Evolutionary conservation across 805 yeast genomes (phyloP).

Genomic region (Ogataea zsoltii): DNA sequence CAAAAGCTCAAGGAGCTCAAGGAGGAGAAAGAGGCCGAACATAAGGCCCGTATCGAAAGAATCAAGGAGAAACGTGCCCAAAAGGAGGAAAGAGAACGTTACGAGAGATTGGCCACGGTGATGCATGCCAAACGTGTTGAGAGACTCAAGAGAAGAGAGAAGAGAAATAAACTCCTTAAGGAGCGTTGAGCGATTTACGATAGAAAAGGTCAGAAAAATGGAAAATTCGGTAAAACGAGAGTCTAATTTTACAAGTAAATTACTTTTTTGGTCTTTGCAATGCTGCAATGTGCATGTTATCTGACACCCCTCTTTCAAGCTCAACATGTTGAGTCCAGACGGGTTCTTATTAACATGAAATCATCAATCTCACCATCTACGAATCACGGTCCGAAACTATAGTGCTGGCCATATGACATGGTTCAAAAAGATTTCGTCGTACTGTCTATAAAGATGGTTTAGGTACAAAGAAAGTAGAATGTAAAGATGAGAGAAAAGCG

Average conservation of each 20-base stretch:
- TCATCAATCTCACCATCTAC: constrained; percentile 33
- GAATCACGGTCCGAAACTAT: constrained; percentile 36
- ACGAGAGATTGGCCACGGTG: constrained; percentile 75
- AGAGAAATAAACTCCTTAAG: constrained; percentile 89
- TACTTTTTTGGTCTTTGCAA: no score
- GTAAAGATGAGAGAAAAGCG: not conserved
- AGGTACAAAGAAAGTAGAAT: constrained; percentile 28
- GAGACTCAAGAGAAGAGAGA: constrained; percentile 85
- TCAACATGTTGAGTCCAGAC: constrained; percentile 33
- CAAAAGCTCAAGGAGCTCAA: constrained; percentile 70
- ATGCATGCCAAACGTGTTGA: constrained; percentile 94
- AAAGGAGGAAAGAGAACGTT: constrained; percentile 88
- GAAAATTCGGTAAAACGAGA: not conserved
- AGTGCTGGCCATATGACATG: constrained; percentile 21
- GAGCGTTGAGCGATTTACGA: constrained; percentile 54
- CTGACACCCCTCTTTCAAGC: constrained; percentile 40
- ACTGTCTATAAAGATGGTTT: constrained; percentile 39
- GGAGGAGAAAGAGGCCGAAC: constrained; percentile 70
- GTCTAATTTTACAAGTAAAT: no score
- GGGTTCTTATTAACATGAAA: constrained; percentile 37
- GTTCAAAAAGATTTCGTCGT: constrained; percentile 26
- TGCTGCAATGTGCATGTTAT: constrained; percentile 29
- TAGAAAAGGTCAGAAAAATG: not conserved
- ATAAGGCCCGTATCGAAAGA: constrained; percentile 51
- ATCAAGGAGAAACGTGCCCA: constrained; percentile 74